phyloP scores from a whole-genome alignment of 768 basidiomycete genomes.

The Lyophyllum atratum region DNA sequence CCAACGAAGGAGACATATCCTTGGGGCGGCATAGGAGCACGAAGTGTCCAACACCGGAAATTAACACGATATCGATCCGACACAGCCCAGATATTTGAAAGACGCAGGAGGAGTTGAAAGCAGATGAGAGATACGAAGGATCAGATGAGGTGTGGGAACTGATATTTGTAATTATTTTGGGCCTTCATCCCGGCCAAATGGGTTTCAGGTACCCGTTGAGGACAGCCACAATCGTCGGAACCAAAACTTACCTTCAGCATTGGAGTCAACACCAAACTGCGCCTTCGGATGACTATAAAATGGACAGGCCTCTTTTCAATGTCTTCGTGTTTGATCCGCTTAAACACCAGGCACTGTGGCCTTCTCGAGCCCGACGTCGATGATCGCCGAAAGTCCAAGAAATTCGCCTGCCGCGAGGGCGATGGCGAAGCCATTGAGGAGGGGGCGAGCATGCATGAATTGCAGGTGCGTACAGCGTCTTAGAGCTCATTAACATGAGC shows the following conservation, averaged over 20 bases:
- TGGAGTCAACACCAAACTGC: background rate
- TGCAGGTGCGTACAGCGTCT: slow-evolving; percentile 41
- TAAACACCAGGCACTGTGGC: slow-evolving; percentile 25
- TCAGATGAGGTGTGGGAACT: background rate
- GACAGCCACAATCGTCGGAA: slow-evolving; percentile 15
- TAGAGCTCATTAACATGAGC: background rate
- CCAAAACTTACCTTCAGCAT: background rate
- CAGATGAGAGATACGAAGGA: background rate
- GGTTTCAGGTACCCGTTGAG: slow-evolving; percentile 7
- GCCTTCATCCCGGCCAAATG: background rate
- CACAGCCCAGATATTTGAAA: background rate
- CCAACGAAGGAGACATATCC: background rate
- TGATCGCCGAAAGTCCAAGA: slow-evolving; percentile 39
- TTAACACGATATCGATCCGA: background rate
- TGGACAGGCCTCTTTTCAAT: slow-evolving; percentile 22
- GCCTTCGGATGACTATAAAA: slow-evolving; percentile 35
- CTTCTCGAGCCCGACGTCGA: slow-evolving; percentile 31
- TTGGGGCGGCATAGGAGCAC: background rate
- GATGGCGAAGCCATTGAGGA: slow-evolving; percentile 45
- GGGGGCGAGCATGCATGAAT: slow-evolving; percentile 57
- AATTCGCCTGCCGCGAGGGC: slow-evolving; percentile 29
- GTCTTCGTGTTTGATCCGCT: slow-evolving; percentile 37
- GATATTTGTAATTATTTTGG: slow-evolving; percentile 6
- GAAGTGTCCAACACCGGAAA: background rate
- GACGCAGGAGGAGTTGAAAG: background rate